Evolutionary conservation across 495 filamentous ascomycete species (phyloP).

Genomic region (Lasiosphaeriaceae sp.): DNA sequence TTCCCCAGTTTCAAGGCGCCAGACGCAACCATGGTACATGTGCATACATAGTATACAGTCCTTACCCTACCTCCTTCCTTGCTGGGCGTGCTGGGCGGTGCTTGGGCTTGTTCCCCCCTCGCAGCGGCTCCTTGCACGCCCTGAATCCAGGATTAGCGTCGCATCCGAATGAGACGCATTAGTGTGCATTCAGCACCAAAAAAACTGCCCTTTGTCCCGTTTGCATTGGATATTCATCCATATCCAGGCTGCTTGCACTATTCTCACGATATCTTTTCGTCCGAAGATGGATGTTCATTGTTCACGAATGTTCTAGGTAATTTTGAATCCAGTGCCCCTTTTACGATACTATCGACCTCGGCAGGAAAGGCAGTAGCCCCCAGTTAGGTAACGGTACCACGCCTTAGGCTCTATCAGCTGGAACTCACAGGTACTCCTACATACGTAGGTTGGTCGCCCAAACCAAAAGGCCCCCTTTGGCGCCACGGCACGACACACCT

Average conservation of each 20-base stretch:
- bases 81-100: not conserved
- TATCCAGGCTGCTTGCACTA: not conserved
- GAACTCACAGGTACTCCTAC: too few species aligned
- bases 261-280: not conserved
- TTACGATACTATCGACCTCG: too few species aligned
- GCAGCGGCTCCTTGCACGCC: not conserved
- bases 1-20: not conserved
- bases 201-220: not conserved
- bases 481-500: constrained; percentile 1
- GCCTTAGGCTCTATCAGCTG: too few species aligned
- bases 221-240: not conserved
- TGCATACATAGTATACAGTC: too few species aligned
- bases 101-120: not conserved
- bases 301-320: too few species aligned
- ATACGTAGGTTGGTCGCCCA: too few species aligned
- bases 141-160: constrained; percentile 14
- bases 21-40: not conserved
- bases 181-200: constrained; percentile 5
- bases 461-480: not conserved
- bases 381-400: too few species aligned
- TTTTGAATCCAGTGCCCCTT: too few species aligned
- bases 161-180: constrained; percentile 24
- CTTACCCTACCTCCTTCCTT: not conserved
- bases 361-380: too few species aligned
- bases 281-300: too few species aligned